Evolutionary conservation across 225 moss, liverwort and hornwort species (phyloP), one percentile per base, ranked within the genome.

Genomic region (Marchantia paleacea): DNA sequence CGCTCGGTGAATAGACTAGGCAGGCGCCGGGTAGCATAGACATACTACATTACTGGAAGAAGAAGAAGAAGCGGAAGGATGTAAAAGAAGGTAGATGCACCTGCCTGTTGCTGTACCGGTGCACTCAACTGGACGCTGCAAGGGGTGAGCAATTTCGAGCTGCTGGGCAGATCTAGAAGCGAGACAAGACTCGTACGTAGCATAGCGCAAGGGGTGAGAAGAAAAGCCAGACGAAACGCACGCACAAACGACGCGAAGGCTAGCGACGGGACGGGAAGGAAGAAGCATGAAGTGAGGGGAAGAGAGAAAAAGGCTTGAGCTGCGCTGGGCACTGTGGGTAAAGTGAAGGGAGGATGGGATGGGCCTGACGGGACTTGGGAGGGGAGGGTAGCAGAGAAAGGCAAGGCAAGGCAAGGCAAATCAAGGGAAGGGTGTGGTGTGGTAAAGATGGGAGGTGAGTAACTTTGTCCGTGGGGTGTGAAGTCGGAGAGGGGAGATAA

Each of bases 371-470:
- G 39, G 39, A 39, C 39, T 39, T 15, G 57, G 25, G 55, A 55
- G 50, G 73, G 25, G 12, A 12, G 63, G 22, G 63, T 7, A 65
- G 65, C 5, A 4, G n/a, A 39, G 39, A 5, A 39, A 39, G 39
- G 5, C 3, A 5, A 39, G 39, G 39, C n/a, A n/a, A n/a, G n/a
- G n/a, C n/a, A 39, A 39, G 39, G 39, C 39, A 24, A 20, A 25
- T 24, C 7, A 28, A 20, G 74, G 29, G 26, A 26, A 0, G 28
- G 48, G 12, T 19, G 20, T 61, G 30, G 58, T 0, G 19, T 60
- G 57, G 76, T 76, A 61, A 58, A 76, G 28, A 55, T 31, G 8
- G 76, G 75, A 31, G n/a, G 47, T 0, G 30, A 76, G 76, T 76
- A 62, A 76, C 76, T 76, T 61, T 12, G 20, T 26, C 39, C 20